Base-by-base conservation (phyloP, 2,329 filamentous ascomycete species). In the Pyrenophora graminea region DNA sequence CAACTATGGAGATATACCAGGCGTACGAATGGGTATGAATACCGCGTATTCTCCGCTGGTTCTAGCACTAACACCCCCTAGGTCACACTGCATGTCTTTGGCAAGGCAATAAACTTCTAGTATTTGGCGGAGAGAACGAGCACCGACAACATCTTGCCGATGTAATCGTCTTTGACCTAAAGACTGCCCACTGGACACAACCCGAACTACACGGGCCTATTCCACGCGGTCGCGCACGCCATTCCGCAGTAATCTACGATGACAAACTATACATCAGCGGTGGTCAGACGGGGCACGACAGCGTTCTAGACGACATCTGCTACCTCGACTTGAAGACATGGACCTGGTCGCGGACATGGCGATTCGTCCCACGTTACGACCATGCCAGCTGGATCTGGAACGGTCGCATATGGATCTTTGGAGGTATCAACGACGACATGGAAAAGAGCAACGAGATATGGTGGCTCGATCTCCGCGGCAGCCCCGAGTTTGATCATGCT, bases 111-210 rank as follows among this genome's bases (percentile, higher is more conserved):
- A 97, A 97, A 74, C 80, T 99, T n/a, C 82, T 99, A 2, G 91
- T 99, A 1, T 99, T 97, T 69, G 94, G 94, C 49, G 94, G 94
- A 59, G 94, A 99, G 77, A 99, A 99, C 74, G 94, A 99, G 72
- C 94, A 97, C 69, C 85, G 92, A 61, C 92, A 92, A 50, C 96
- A 97, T 71, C 85, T 99, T 10, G 95, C 92, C 40, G 94, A 99
- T 71, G 85, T 99, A 18, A 95, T 97, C 58, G 87, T 99, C 43
- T 96, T 99, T 70, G 92, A 99, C 71, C 84, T 99, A 51, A 90
- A 92, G 70, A 94, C 91, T 0, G 91, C 93, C 31, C 88, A 95
- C 69, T 99, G 94, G 94, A 95, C 90, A 6, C 91, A 96, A 64
- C 94, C 94, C 10, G 85, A 91, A 58, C 86, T 97, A 17, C 85